phyloP scores from a whole-genome alignment of 495 filamentous ascomycete species.

The Annulohypoxylon bovei region DNA sequence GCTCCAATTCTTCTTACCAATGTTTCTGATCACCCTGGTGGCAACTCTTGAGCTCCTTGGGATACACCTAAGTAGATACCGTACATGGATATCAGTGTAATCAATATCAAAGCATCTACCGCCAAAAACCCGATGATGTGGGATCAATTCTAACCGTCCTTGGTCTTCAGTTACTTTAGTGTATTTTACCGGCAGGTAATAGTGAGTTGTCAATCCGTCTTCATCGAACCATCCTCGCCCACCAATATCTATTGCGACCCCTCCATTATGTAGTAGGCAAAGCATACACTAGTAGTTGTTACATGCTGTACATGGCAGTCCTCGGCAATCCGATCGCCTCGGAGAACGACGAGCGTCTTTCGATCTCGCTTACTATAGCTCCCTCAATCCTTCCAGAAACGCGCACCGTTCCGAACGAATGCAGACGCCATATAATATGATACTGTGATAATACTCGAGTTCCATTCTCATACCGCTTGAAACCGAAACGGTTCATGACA shows the following conservation, averaged over 20 bases:
- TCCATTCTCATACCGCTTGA: not conserved
- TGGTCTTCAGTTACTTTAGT: conserved; percentile 5
- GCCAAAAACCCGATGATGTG: conserved; percentile 5
- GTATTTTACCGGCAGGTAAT: conserved; percentile 40
- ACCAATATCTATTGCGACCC: conserved; percentile 24
- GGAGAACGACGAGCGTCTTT: not conserved
- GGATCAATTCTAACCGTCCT: not conserved
- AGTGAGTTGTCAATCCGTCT: conserved; percentile 30
- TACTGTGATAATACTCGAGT: not conserved
- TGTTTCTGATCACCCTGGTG: conserved; percentile 20
- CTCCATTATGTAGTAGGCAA: conserved; percentile 37
- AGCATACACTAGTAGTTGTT: conserved; percentile 10
- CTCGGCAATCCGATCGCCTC: conserved; percentile 31
- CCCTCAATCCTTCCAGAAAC: conserved; percentile 13
- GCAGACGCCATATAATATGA: no score
- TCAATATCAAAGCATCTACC: conserved; percentile 17
- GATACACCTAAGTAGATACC: not conserved
- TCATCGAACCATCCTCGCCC: conserved; percentile 31
- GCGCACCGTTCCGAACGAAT: not conserved
- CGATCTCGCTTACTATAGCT: conserved; percentile 34
- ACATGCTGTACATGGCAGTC: conserved; percentile 26
- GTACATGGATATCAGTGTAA: not conserved
- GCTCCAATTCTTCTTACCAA: not conserved
- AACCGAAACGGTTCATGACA: conserved; percentile 14
- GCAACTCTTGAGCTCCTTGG: conserved; percentile 1